A percentile compares a stretch with the other conserved stretches of the same genome.
These are phyloP conservation scores for Russula foetens DNA, from an alignment of 768 basidiomycete species.

Conservation along the genomic window DNA sequence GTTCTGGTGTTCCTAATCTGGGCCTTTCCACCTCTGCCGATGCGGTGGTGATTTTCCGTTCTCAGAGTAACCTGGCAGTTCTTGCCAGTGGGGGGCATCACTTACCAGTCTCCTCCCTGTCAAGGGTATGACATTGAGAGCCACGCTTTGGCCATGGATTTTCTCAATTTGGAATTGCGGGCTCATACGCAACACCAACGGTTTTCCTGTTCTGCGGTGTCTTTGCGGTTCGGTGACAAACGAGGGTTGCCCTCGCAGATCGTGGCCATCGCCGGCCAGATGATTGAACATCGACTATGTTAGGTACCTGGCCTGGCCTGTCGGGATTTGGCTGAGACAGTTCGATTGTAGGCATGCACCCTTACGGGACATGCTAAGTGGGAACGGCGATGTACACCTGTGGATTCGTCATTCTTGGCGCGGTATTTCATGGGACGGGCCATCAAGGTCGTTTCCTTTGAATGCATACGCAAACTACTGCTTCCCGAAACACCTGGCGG, in stretches of 20 bases:
- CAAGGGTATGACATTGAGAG: too few relatives aligned
- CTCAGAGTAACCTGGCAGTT: too few relatives aligned
- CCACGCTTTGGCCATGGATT: slow-evolving; percentile 47
- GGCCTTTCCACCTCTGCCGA: too few relatives aligned
- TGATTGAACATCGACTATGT: slow-evolving; percentile 51
- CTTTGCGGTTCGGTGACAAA: not conserved
- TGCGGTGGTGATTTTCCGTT: too few relatives aligned
- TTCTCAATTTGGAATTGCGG: slow-evolving; percentile 41
- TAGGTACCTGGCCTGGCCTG: slow-evolving; percentile 22
- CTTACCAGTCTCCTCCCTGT: too few relatives aligned
- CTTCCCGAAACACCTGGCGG: slow-evolving; percentile 46
- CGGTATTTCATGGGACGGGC: slow-evolving; percentile 61
- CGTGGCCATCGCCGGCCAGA: slow-evolving; percentile 42
- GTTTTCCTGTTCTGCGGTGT: slow-evolving; percentile 23
- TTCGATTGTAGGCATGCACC: not conserved
- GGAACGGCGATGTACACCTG: slow-evolving; percentile 52
- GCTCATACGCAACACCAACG: slow-evolving; percentile 48
- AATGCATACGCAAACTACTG: slow-evolving; percentile 44
- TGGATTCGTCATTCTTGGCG: slow-evolving; percentile 53
- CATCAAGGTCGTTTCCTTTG: slow-evolving; percentile 28
- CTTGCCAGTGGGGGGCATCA: too few relatives aligned
- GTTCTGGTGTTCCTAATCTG: too few relatives aligned
- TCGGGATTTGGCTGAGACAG: too few relatives aligned
- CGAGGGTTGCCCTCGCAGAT: slow-evolving; percentile 27
- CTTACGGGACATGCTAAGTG: slow-evolving; percentile 48